Percentiles rank a stretch among this genome's conserved stretches.
Conservation (phyloP, 2,329 filamentous ascomycete genomes). For the Beauveria pseudobassiana region DNA sequence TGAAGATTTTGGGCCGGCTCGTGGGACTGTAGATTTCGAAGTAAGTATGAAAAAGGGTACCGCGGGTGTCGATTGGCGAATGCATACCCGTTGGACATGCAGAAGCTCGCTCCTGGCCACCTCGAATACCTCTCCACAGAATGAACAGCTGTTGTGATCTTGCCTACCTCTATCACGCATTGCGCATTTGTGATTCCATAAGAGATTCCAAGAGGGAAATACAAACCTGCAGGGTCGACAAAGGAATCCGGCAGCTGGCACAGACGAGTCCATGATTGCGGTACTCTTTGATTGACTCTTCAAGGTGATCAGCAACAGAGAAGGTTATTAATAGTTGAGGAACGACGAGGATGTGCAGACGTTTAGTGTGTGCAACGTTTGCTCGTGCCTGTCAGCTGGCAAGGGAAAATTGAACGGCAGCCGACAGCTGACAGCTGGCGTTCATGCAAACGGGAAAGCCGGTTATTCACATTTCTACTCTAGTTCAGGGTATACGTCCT, state of each 20-base stretch:
- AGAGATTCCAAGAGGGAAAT: slow-evolving; percentile 20
- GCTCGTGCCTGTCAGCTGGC: not conserved
- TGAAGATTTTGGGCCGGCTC: slow-evolving; percentile 31
- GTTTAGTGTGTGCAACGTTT: not conserved
- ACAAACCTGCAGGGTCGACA: slow-evolving; percentile 24
- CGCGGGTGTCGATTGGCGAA: not conserved
- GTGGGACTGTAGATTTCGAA: slow-evolving; percentile 26
- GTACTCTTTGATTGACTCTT: not conserved
- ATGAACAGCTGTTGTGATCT: slow-evolving; percentile 29
- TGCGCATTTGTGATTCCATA: slow-evolving; percentile 24
- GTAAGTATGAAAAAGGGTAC: not conserved
- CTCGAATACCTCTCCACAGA: slow-evolving; percentile 30
- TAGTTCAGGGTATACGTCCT: slow-evolving; percentile 1
- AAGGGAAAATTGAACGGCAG: not conserved
- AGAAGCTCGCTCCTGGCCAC: slow-evolving; percentile 22
- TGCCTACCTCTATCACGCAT: slow-evolving; percentile 18
- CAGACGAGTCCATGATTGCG: not conserved
- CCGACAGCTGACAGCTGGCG: not conserved
- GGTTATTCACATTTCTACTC: not conserved
- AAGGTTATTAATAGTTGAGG: no score
- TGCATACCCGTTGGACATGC: slow-evolving; percentile 30
- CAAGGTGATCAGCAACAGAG: not conserved
- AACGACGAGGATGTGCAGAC: not conserved
- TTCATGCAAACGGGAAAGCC: not conserved
- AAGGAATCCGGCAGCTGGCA: slow-evolving; percentile 11